Conservation (phyloP, 768 basidiomycete species). For the Leccinum subtestaceum region DNA sequence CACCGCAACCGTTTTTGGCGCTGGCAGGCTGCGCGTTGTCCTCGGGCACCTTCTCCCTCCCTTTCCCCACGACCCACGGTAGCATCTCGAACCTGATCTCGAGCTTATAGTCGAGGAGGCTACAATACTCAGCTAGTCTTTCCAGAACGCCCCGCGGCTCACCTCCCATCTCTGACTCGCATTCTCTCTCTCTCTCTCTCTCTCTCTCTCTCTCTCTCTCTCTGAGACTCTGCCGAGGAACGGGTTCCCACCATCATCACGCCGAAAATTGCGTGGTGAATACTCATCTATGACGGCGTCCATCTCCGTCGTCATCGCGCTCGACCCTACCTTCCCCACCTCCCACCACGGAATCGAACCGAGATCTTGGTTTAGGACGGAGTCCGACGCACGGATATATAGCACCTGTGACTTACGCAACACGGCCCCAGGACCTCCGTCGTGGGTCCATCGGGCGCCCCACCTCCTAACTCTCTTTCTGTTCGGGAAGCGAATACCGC, state of each 20-base stretch:
- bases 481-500: background rate
- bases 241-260: background rate
- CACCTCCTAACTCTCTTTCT: background rate
- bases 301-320: background rate
- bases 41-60: background rate
- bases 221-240: background rate
- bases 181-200: background rate
- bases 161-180: background rate
- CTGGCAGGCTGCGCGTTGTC: background rate
- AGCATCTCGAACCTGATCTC: background rate
- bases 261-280: background rate
- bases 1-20: background rate
- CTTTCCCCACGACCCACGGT: background rate
- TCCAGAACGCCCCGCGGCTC: background rate
- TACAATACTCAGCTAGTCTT: background rate
- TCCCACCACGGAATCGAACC: background rate
- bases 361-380: background rate
- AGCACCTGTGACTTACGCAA: background rate
- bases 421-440: background rate
- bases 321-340: background rate
- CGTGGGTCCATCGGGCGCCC: background rate
- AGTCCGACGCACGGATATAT: background rate
- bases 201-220: background rate
- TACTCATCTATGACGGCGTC: background rate
- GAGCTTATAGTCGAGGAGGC: background rate